These are phyloP conservation scores for Breynia disticha DNA, from an alignment of 441 rosid species.

Conservation along the genomic window DNA sequence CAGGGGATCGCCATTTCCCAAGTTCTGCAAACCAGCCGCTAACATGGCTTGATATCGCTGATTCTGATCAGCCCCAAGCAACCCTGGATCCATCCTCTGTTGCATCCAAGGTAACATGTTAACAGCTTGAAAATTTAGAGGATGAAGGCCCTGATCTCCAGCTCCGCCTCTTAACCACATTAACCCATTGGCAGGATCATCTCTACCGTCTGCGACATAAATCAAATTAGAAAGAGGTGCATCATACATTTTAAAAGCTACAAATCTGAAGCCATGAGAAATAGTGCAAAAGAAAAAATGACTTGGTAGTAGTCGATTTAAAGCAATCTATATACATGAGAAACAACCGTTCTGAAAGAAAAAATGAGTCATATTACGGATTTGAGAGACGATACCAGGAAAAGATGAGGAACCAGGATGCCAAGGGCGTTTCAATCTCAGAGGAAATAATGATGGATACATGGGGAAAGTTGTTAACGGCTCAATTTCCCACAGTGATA, in stretches of 20 bases:
- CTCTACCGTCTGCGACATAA: slow-evolving; percentile 35
- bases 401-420: slow-evolving; percentile 21
- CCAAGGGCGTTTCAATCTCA: slow-evolving; percentile 69
- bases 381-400: slow-evolving; percentile 17
- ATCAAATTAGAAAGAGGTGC: neutral
- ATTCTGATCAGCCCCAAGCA: slow-evolving; percentile 36
- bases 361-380: neutral
- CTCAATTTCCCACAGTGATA: slow-evolving; percentile 91
- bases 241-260: no score
- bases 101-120: slow-evolving; percentile 47
- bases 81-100: slow-evolving; percentile 33
- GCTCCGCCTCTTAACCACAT: slow-evolving; percentile 43
- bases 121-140: slow-evolving; percentile 44
- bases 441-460: slow-evolving; percentile 88
- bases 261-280: no score
- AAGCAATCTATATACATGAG: no score
- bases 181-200: slow-evolving; percentile 32
- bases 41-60: slow-evolving; percentile 46
- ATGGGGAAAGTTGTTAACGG: slow-evolving; percentile 91
- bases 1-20: slow-evolving; percentile 31
- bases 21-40: slow-evolving; percentile 29
- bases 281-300: neutral
- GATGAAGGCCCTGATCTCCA: slow-evolving; percentile 45
- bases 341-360: no score
- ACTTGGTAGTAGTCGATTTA: no score